A percentile compares a stretch with the other conserved stretches of the same genome.
phyloP scores from a whole-genome alignment of 441 rosid species.

The Pelargonium australe region DNA sequence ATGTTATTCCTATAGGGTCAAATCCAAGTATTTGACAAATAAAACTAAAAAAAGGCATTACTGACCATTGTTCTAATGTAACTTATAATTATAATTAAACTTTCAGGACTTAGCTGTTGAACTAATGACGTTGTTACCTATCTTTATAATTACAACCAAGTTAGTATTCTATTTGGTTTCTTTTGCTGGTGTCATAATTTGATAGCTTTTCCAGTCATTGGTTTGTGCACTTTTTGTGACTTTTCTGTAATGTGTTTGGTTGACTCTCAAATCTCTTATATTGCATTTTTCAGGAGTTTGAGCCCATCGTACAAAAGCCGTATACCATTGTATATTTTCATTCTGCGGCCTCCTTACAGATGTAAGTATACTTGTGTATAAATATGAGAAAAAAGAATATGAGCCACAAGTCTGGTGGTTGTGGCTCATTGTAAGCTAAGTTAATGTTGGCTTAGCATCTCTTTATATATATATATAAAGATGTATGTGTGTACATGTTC shows the following conservation, averaged over 20 bases:
- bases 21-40: too few relatives aligned
- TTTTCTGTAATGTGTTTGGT: background rate
- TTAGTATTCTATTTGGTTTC: background rate
- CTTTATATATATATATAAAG: too few relatives aligned
- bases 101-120: too few relatives aligned
- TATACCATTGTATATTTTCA: constrained; percentile 87
- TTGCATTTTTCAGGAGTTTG: constrained; percentile 72
- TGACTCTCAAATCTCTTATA: constrained; percentile 7
- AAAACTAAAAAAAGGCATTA: too few relatives aligned
- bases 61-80: too few relatives aligned
- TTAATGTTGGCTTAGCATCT: too few relatives aligned
- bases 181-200: background rate
- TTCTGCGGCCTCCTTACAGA: constrained; percentile 90
- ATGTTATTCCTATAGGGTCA: too few relatives aligned
- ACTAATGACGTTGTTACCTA: background rate
- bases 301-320: constrained; percentile 90
- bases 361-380: constrained; percentile 47
- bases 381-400: too few relatives aligned
- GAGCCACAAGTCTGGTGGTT: too few relatives aligned
- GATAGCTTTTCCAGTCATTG: background rate
- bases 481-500: too few relatives aligned
- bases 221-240: background rate
- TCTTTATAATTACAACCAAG: background rate
- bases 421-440: too few relatives aligned
- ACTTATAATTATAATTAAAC: too few relatives aligned